Base-by-base conservation (phyloP, 257 asterid species). In the Primulina tabacum region DNA sequence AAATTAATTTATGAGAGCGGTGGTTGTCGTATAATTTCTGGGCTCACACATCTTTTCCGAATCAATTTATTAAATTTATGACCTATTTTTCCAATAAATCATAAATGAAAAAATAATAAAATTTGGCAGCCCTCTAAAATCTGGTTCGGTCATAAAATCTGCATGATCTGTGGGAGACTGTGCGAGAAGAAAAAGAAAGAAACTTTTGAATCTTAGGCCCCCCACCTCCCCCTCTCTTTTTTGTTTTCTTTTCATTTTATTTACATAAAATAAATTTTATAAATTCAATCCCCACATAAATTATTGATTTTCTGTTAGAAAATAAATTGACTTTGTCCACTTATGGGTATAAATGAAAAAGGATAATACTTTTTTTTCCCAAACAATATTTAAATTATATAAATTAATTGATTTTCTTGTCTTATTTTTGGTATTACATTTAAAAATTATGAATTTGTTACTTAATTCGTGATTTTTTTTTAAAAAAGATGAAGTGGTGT, bases 71-170 rank as follows among this genome's bases (percentile, higher is more conserved):
- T 75, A 24, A 65, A 67, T 77, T 52, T 67, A 52, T n/a, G 2
- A 35, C 0, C 52, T 73, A 70, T 65, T 34, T 69, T 37, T 73
- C 67, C n/a, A 38, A 52, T 77, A 12, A 43, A 43, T 43, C 6
- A 43, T 43, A 43, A 34, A 34, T 34, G 5, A 43, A 43, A 12
- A 11, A 2, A 43, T 11, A 43, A 0, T 2, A 43, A 43, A 43
- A 66, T 80, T 78, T 77, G 87, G 84, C 53, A 20, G 57, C 8
- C 57, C 57, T 50, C 57, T 17, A 5, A 16, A 50, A 17, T 47
- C 20, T 78, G 68, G 82, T 83, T 69, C 56, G 78, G 84, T 86
- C 95, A 83, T 87, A 81, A 81, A 79, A 76, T 79, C 81, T 85
- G 88, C 90, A 82, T 87, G 90, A 57, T 77, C 79, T 82, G 71